These are phyloP conservation scores for Leccinum uliginosum DNA, from an alignment of 768 basidiomycete genomes.

Conservation along the genomic window DNA sequence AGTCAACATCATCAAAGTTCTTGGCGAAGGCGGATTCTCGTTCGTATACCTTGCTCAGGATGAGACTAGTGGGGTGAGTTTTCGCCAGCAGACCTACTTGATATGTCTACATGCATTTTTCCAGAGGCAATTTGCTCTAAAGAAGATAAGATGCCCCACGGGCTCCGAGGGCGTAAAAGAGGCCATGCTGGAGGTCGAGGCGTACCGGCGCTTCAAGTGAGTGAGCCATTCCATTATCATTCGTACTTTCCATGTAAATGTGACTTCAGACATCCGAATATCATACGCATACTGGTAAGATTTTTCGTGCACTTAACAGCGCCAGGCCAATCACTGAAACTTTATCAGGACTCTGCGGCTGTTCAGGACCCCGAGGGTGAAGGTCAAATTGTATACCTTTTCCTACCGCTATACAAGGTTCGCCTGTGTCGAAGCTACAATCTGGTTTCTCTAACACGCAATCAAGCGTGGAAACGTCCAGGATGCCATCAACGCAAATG, in stretches of 20 bases:
- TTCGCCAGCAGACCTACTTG: background rate
- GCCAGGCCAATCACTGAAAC: background rate
- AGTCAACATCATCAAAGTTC: conserved; percentile 88
- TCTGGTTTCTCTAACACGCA: background rate
- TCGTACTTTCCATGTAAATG: background rate
- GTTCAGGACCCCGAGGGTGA: conserved; percentile 92
- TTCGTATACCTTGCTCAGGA: conserved; percentile 89
- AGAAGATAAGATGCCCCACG: conserved; percentile 93
- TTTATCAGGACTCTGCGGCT: conserved; percentile 79
- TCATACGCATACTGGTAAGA: conserved; percentile 83
- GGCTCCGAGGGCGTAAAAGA: conserved; percentile 86
- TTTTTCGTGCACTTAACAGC: conserved; percentile 11
- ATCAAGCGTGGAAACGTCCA: conserved; percentile 88
- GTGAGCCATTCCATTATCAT: conserved; percentile 24
- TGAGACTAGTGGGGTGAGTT: conserved; percentile 73
- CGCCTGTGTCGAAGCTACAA: conserved; percentile 6
- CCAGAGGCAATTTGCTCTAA: conserved; percentile 89
- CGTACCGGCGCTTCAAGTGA: conserved; percentile 91
- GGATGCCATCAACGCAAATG: conserved; percentile 86
- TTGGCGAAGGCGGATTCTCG: conserved; percentile 95
- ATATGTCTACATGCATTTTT: background rate
- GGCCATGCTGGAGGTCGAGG: conserved; percentile 86
- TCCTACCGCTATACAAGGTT: conserved; percentile 90
- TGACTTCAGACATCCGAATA: conserved; percentile 78
- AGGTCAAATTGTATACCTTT: conserved; percentile 93